Conservation (phyloP, 768 basidiomycete species). For the Cystoderma amianthinum region DNA sequence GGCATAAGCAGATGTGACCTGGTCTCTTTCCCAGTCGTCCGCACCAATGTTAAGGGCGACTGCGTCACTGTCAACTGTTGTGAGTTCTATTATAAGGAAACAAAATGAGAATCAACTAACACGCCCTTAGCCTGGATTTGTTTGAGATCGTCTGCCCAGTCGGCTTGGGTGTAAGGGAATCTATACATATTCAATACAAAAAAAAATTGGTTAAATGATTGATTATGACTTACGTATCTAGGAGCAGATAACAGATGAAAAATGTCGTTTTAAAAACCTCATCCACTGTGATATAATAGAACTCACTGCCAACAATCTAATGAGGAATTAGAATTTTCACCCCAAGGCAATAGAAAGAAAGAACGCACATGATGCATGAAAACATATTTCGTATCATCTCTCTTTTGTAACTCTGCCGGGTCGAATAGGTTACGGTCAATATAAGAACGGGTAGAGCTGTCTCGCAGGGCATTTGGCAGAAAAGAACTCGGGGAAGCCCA, state of each 20-base stretch:
- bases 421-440: too few species aligned
- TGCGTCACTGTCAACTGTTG: too few species aligned
- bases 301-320: slow-evolving; percentile 43
- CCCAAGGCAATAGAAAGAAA: not conserved
- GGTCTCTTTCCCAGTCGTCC: slow-evolving; percentile 43
- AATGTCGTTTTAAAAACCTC: too few species aligned
- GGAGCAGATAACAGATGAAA: too few species aligned
- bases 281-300: too few species aligned
- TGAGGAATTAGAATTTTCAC: not conserved
- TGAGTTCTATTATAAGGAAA: slow-evolving; percentile 9
- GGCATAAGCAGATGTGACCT: slow-evolving; percentile 43
- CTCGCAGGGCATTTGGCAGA: too few species aligned
- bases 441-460: too few species aligned
- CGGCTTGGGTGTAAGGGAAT: slow-evolving; percentile 9
- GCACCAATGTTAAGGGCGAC: slow-evolving; percentile 59
- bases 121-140: slow-evolving; percentile 33
- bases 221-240: too few species aligned
- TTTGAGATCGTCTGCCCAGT: slow-evolving; percentile 35
- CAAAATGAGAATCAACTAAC: slow-evolving; percentile 17
- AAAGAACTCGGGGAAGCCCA: too few species aligned
- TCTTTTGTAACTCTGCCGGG: slow-evolving; percentile 23
- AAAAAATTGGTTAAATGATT: too few species aligned
- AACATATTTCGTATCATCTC: slow-evolving; percentile 38
- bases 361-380: slow-evolving; percentile 44
- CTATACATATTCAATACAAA: too few species aligned